phyloP scores from a whole-genome alignment of 2,329 filamentous ascomycete species.

The Xylaria sp. region DNA sequence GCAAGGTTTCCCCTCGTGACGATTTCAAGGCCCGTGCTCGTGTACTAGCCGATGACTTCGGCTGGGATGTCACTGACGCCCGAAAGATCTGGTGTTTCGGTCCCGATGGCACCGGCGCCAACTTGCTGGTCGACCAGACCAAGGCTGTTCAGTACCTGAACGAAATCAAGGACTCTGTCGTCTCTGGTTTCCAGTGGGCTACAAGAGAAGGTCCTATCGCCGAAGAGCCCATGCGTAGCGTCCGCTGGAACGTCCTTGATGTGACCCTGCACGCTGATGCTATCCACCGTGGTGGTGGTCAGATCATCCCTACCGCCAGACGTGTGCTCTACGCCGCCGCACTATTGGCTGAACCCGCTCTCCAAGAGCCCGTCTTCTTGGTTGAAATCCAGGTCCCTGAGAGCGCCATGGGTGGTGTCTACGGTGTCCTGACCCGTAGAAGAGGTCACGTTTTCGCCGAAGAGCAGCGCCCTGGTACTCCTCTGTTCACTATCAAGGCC shows the following conservation, averaged over 20 bases:
- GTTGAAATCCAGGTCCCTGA: conserved; percentile 99
- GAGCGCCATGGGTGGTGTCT: conserved; percentile 99
- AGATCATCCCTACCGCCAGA: conserved; percentile 97
- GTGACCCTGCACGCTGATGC: conserved; percentile 99
- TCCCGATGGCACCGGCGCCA: conserved; percentile 96
- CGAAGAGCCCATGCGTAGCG: conserved; percentile 96
- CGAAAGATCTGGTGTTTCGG: conserved; percentile 99
- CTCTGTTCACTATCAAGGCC: conserved; percentile 99
- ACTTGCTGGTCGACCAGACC: conserved; percentile 99
- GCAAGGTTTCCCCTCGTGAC: conserved; percentile 94
- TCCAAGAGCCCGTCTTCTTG: conserved; percentile 98
- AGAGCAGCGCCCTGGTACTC: conserved; percentile 97
- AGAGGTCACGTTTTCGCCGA: conserved; percentile 99
- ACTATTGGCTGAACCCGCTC: conserved; percentile 88
- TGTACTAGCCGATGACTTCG: conserved; percentile 94
- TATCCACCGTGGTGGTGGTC: conserved; percentile 99
- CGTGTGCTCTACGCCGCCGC: conserved; percentile 96
- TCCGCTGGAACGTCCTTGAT: conserved; percentile 99
- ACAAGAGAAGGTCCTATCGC: conserved; percentile 96
- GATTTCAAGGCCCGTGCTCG: conserved; percentile 99
- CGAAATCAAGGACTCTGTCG: conserved; percentile 99
- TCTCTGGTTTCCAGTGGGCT: conserved; percentile 99
- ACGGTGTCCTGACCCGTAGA: conserved; percentile 96
- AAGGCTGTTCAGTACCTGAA: conserved; percentile 99
- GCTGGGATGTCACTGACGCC: conserved; percentile 99